Evolutionary conservation across 495 filamentous ascomycete species (phyloP).

Genomic region (Podospora pseudocomata): DNA sequence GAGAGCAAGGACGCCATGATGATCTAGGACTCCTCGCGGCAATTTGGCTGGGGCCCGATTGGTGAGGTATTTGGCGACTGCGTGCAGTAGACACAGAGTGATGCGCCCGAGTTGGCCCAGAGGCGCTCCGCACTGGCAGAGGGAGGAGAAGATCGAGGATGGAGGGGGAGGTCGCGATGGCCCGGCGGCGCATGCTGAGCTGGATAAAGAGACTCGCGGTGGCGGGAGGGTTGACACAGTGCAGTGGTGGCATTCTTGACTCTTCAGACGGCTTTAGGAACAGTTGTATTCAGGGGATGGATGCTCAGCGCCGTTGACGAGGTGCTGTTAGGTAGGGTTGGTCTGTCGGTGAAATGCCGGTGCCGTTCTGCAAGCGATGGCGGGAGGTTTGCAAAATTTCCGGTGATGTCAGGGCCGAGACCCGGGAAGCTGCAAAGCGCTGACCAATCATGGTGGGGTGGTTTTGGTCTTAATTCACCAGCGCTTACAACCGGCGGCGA

Average conservation of each 20-base stretch:
- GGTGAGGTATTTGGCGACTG: neutral
- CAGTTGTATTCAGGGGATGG: neutral
- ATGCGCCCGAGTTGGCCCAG: slow-evolving; percentile 8
- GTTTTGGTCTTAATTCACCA: neutral
- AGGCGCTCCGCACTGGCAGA: neutral
- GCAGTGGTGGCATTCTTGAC: slow-evolving; percentile 31
- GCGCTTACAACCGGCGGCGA: no score
- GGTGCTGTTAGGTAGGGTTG: neutral
- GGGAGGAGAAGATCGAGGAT: slow-evolving; percentile 42
- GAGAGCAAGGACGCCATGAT: neutral
- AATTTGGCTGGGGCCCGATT: neutral
- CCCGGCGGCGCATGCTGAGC: slow-evolving; percentile 31
- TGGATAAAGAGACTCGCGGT: slow-evolving; percentile 40
- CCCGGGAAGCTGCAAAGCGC: neutral
- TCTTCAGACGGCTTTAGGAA: neutral
- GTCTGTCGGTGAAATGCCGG: neutral
- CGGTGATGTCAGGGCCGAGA: slow-evolving; percentile 41
- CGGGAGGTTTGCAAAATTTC: slow-evolving; percentile 29
- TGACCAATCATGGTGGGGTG: neutral
- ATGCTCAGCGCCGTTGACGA: neutral
- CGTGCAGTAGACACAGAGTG: neutral
- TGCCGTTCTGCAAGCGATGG: slow-evolving; percentile 9
- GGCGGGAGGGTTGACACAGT: slow-evolving; percentile 37
- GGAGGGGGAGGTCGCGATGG: slow-evolving; percentile 17
- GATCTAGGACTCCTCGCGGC: neutral